These are phyloP conservation scores for Trichoderma virens DNA, from an alignment of 495 filamentous ascomycete species.

Conservation along the genomic window DNA sequence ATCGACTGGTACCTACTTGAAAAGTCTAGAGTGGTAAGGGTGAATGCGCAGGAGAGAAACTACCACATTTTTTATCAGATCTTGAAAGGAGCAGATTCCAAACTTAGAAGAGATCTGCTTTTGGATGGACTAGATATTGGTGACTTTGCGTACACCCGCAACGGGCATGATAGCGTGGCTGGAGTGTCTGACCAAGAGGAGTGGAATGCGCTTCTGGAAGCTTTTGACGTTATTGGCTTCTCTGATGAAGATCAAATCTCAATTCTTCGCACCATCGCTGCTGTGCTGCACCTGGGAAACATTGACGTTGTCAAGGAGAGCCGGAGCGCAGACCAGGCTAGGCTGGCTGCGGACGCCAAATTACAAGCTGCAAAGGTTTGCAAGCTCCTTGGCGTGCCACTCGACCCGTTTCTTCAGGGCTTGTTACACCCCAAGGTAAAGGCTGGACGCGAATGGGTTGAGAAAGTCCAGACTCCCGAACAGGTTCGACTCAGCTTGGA, in stretches of 20 bases:
- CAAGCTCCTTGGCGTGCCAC: constrained; percentile 71
- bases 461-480: constrained; percentile 94
- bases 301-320: constrained; percentile 84
- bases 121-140: constrained; percentile 64
- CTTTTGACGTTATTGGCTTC: constrained; percentile 92
- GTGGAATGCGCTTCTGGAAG: constrained; percentile 83
- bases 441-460: constrained; percentile 95
- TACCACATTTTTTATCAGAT: constrained; percentile 99
- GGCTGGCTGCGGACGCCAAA: constrained; percentile 64
- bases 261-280: constrained; percentile 81
- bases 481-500: constrained; percentile 87
- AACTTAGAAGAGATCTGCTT: constrained; percentile 67
- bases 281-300: constrained; percentile 90
- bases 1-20: constrained; percentile 99
- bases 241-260: constrained; percentile 74
- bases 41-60: constrained; percentile 81
- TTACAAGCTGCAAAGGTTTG: constrained; percentile 69
- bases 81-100: constrained; percentile 67
- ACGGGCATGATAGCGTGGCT: constrained; percentile 82
- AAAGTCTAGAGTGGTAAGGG: constrained; percentile 88
- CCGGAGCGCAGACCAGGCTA: constrained; percentile 80
- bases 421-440: constrained; percentile 89
- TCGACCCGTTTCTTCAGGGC: constrained; percentile 79
- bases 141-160: constrained; percentile 84
- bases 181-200: constrained; percentile 90